phyloP scores from a whole-genome alignment of 169 alveolate genomes.

The Plasmodium inui region DNA sequence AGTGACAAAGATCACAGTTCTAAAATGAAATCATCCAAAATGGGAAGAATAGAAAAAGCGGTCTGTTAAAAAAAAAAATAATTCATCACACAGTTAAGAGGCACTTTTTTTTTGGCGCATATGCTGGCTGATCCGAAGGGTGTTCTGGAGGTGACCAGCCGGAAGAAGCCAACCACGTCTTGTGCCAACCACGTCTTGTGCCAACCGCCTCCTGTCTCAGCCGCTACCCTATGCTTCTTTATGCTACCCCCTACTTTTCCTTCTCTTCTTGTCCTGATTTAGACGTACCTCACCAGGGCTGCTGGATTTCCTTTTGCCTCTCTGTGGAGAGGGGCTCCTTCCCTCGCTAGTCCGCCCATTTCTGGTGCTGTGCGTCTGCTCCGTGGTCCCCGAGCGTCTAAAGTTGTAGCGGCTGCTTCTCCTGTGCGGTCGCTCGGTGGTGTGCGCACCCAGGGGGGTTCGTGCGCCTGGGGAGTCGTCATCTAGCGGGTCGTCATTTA shows the following conservation, averaged over 20 bases:
- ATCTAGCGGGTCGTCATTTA: neutral
- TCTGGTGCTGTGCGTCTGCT: neutral
- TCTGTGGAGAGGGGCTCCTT: neutral
- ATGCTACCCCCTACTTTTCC: constrained; percentile 4
- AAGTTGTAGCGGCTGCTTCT: neutral
- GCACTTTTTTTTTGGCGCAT: neutral
- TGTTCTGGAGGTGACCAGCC: neutral
- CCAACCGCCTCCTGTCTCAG: too few species aligned
- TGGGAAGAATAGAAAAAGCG: neutral
- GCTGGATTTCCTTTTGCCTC: constrained; percentile 17
- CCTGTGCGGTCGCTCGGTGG: neutral
- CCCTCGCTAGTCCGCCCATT: neutral
- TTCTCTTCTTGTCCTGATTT: neutral
- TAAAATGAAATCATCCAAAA: too few species aligned
- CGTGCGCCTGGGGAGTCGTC: neutral
- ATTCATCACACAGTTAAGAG: neutral
- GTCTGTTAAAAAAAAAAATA: neutral
- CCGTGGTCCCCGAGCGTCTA: neutral
- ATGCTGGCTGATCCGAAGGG: neutral
- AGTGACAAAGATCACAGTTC: too few species aligned
- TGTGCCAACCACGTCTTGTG: too few species aligned
- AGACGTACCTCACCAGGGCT: neutral
- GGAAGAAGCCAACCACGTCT: neutral
- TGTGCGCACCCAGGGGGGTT: neutral
- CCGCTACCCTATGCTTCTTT: neutral